A percentile compares a stretch with the other conserved stretches of the same genome.
Conservation (phyloP, 495 filamentous ascomycete genomes). For the Arthonia radiata region DNA sequence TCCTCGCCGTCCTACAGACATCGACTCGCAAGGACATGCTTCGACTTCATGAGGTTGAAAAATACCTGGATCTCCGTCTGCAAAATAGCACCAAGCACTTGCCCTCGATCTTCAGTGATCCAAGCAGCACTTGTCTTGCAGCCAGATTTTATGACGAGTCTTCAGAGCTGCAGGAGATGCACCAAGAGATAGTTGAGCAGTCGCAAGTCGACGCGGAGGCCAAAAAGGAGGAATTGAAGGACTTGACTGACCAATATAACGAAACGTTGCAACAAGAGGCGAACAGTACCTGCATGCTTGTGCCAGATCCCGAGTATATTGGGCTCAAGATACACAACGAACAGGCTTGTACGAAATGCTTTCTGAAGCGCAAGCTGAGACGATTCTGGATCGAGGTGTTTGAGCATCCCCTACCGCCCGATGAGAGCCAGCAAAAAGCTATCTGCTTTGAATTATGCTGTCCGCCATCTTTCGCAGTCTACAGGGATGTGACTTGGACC, state of each 20-base stretch:
- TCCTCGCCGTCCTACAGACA: conserved; percentile 26
- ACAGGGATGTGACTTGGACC: conserved; percentile 22
- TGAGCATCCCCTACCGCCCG: conserved; percentile 15
- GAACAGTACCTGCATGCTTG: conserved; percentile 11
- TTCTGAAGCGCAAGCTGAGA: conserved; percentile 7
- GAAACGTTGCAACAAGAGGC: conserved; percentile 13
- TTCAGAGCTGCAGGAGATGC: conserved; percentile 9
- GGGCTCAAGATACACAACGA: conserved; percentile 12
- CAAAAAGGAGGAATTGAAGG: conserved; percentile 19
- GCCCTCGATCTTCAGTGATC: conserved; percentile 22
- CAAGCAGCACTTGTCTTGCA: conserved; percentile 18
- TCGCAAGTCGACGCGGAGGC: conserved; percentile 5
- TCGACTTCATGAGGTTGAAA: conserved; percentile 22
- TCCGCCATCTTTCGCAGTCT: conserved; percentile 15
- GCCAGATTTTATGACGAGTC: conserved; percentile 2
- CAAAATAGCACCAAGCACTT: conserved; percentile 2
- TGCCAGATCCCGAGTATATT: conserved; percentile 5
- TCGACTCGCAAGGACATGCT: conserved; percentile 17
- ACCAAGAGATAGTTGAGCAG: conserved; percentile 11
- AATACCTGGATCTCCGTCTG: conserved; percentile 18
- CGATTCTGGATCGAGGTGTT: conserved; percentile 14
- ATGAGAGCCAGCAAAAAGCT: conserved; percentile 8
- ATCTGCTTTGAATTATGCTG: conserved; percentile 21
- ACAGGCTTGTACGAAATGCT: conserved; percentile 14
- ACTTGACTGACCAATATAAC: conserved; percentile 15